phyloP scores from a whole-genome alignment of 2,329 filamentous ascomycete species.

The Sphaerostilbella broomeana region DNA sequence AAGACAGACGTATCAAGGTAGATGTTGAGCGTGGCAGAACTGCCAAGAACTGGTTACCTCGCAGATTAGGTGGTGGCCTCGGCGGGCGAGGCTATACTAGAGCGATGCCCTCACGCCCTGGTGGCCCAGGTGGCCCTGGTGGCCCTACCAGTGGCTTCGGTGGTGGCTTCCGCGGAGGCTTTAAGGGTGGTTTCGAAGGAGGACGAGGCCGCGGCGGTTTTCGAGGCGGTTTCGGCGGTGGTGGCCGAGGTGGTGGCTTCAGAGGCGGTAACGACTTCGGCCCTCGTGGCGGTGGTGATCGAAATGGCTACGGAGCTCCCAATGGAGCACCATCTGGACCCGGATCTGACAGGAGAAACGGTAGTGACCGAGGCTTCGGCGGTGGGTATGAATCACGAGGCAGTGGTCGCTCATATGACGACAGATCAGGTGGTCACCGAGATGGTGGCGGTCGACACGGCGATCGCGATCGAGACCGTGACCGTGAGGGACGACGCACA shows the following conservation, averaged over 20 bases:
- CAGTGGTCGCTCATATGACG: constrained; percentile 54
- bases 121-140: constrained; percentile 54
- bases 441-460: constrained; percentile 49
- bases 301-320: constrained; percentile 47
- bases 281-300: constrained; percentile 28
- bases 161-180: constrained; percentile 39
- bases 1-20: constrained; percentile 84
- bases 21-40: constrained; percentile 95
- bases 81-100: constrained; percentile 93
- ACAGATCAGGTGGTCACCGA: constrained; percentile 48
- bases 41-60: constrained; percentile 87
- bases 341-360: constrained; percentile 42
- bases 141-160: constrained; percentile 43
- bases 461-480: constrained; percentile 22
- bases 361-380: constrained; percentile 37
- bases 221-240: constrained; percentile 35
- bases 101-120: constrained; percentile 64
- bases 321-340: constrained; percentile 57
- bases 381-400: constrained; percentile 52
- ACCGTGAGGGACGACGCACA: constrained; percentile 39
- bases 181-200: constrained; percentile 40
- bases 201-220: constrained; percentile 49
- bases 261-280: constrained; percentile 36
- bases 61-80: constrained; percentile 83
- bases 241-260: constrained; percentile 20